Conservation (phyloP, 805 yeast genomes). For the Ogataea parapolymorpha region DNA sequence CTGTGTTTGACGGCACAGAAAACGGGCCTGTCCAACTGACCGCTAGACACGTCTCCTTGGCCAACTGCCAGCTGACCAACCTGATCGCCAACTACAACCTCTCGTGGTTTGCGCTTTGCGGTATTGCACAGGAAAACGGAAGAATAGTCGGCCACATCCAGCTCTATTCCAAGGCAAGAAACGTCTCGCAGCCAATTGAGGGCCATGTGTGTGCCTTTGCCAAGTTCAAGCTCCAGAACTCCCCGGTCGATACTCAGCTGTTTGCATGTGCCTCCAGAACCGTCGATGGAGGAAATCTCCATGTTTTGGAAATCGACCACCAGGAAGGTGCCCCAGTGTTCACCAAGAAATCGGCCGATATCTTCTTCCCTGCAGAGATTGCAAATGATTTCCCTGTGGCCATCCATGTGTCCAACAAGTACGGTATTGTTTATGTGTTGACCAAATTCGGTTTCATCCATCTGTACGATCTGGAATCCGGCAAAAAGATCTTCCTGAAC, state of each 20-base stretch:
- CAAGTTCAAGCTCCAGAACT: slow-evolving; percentile 67
- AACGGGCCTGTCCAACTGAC: slow-evolving; percentile 80
- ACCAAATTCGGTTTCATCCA: slow-evolving; percentile 97
- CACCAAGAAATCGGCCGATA: slow-evolving; percentile 85
- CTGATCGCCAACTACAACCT: slow-evolving; percentile 75
- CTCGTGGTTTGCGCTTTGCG: slow-evolving; percentile 94
- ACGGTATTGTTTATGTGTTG: slow-evolving; percentile 82
- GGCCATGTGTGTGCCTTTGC: slow-evolving; percentile 97
- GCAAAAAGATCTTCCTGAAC: slow-evolving; percentile 89
- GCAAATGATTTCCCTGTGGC: slow-evolving; percentile 95
- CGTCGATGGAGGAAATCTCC: slow-evolving; percentile 80
- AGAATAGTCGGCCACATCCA: slow-evolving; percentile 96
- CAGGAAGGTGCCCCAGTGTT: slow-evolving; percentile 78
- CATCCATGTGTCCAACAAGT: slow-evolving; percentile 77
- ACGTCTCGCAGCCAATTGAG: slow-evolving; percentile 93
- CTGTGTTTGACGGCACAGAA: slow-evolving; percentile 75
- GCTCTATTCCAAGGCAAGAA: slow-evolving; percentile 81
- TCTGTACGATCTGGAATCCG: slow-evolving; percentile 89
- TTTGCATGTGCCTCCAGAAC: slow-evolving; percentile 91
- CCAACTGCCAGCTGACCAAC: slow-evolving; percentile 84
- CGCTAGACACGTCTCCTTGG: slow-evolving; percentile 75
- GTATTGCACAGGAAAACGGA: slow-evolving; percentile 91
- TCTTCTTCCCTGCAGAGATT: slow-evolving; percentile 96
- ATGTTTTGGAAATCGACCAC: slow-evolving; percentile 95
- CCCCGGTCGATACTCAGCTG: slow-evolving; percentile 73